Evolutionary conservation across 2,329 filamentous ascomycete genomes (phyloP), one percentile per base, ranked within the genome.

Genomic region (Fusarium sp.): DNA sequence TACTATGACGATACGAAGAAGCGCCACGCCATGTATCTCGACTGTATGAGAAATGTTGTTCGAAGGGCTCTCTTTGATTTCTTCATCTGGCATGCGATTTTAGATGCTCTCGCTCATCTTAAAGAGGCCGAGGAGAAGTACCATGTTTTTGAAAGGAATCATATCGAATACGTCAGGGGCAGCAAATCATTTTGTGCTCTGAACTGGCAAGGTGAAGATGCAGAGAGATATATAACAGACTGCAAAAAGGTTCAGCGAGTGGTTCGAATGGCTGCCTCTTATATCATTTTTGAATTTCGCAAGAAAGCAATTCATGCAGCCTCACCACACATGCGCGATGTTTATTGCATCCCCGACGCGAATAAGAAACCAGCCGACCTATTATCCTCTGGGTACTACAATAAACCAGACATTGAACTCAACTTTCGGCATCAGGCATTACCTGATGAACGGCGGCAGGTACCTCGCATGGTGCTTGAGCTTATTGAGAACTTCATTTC

Each of bases 401-500:
- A 46, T 1, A 47, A 41, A 20, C 22, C 30, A 6, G 22, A 56
- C 5, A 59, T 47, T 10, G 12, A 18, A 13, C 61, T 62, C 29
- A 40, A 25, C 12, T 43, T 72, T 8, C 41, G 34, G 10, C 49
- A 38, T 22, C 53, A 47, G 32, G 54, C 51, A 3, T 22, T 47
- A 15, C 22, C 55, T 18, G 41, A 32, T 25, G 57, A 67, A 12
- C 43, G 64, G 38, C 24, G 52, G 10, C 52, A 71, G 16, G 41
- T 59, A 32, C 27, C 51, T 10, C 66, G 59, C 15, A 59, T 65
- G 16, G 58, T 71, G 30, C 65, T 62, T 12, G 67, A 71, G n/a
- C 45, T 74, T 22, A 73, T 73, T 16, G 69, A 74, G 53, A 73
- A 74, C 40, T 74, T 74, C 60, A 69, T 74, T 15, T 67, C 69